These are phyloP conservation scores for Tympanopsis confertula DNA, from an alignment of 2,329 filamentous ascomycete species.

Conservation along the genomic window DNA sequence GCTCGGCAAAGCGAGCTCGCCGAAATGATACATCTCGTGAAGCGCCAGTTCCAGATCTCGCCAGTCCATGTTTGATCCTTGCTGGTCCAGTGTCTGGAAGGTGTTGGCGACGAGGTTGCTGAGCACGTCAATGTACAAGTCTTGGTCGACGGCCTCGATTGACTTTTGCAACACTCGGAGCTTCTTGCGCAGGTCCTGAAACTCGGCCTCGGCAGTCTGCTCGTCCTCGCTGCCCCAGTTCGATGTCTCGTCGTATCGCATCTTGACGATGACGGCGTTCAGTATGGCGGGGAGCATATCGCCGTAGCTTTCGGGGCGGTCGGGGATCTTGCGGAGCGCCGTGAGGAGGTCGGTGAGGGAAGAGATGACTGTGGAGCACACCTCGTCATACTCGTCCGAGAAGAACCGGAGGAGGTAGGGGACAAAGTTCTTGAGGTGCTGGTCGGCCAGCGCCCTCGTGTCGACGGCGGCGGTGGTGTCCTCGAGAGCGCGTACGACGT, in stretches of 20 bases:
- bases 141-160: slow-evolving; percentile 78
- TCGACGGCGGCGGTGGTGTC: slow-evolving; percentile 47
- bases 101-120: slow-evolving; percentile 80
- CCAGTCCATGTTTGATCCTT: slow-evolving; percentile 74
- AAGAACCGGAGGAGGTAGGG: slow-evolving; percentile 88
- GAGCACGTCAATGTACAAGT: slow-evolving; percentile 76
- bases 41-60: slow-evolving; percentile 86
- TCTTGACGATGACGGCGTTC: slow-evolving; percentile 85
- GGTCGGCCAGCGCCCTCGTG: slow-evolving; percentile 64
- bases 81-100: slow-evolving; percentile 68
- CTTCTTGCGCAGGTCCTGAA: slow-evolving; percentile 83
- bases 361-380: slow-evolving; percentile 90
- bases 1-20: slow-evolving; percentile 81
- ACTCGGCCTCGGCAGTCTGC: slow-evolving; percentile 92
- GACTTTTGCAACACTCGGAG: slow-evolving; percentile 86
- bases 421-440: slow-evolving; percentile 71
- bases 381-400: slow-evolving; percentile 93
- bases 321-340: slow-evolving; percentile 71
- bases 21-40: slow-evolving; percentile 91
- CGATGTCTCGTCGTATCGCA: slow-evolving; percentile 92
- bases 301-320: slow-evolving; percentile 64
- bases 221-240: slow-evolving; percentile 90
- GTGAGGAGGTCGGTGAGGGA: slow-evolving; percentile 86
- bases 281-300: slow-evolving; percentile 77
- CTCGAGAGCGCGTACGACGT: slow-evolving; percentile 79